Conservation (phyloP, 148 eudicot species). For the Vaccinium myrtillus region DNA sequence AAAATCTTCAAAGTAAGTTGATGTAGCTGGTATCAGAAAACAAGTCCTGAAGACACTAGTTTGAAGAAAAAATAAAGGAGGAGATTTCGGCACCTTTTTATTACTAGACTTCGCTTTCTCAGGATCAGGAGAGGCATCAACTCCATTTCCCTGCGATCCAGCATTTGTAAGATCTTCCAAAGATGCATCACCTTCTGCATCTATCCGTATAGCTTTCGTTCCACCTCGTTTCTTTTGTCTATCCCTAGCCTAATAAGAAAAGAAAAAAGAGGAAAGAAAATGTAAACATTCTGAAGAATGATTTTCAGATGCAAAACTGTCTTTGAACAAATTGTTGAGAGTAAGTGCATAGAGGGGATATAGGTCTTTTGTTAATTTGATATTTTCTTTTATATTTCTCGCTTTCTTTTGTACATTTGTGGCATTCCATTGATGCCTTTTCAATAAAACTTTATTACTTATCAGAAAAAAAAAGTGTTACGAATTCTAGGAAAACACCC, state of each 20-base stretch:
- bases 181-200: slow-evolving; percentile 92
- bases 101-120: slow-evolving; percentile 55
- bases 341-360: too few relatives aligned
- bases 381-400: too few relatives aligned
- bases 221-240: slow-evolving; percentile 76
- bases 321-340: neutral
- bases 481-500: neutral
- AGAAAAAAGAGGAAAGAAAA: neutral
- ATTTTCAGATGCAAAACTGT: neutral
- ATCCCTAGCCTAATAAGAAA: slow-evolving; percentile 60
- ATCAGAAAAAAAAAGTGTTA: neutral
- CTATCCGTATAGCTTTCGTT: slow-evolving; percentile 74
- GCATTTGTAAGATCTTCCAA: slow-evolving; percentile 73
- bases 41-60: neutral
- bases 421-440: too few relatives aligned
- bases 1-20: neutral
- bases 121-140: slow-evolving; percentile 50
- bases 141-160: slow-evolving; percentile 44
- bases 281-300: neutral
- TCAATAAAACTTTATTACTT: too few relatives aligned
- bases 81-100: slow-evolving; percentile 53
- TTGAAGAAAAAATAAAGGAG: neutral
- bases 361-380: too few relatives aligned
- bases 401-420: too few relatives aligned
- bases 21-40: neutral